Conservation (phyloP, 2,329 filamentous ascomycete species). For the Penicillium capsulatum region DNA sequence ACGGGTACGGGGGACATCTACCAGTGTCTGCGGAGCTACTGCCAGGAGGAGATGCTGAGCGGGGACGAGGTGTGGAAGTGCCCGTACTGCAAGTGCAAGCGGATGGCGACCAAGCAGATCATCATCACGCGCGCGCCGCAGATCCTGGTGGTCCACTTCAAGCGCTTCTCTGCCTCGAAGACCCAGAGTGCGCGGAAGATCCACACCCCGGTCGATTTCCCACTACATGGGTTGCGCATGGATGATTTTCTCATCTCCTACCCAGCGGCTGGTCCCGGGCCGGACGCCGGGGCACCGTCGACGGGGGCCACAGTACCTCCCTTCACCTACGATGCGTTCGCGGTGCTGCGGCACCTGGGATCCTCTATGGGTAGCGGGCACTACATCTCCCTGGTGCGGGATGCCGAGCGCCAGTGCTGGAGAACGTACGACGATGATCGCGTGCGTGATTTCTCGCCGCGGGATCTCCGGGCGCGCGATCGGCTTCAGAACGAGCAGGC, state of each 20-base stretch:
- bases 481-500: conserved; percentile 59
- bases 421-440: conserved; percentile 58
- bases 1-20: conserved; percentile 58
- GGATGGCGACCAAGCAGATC: conserved; percentile 65
- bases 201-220: conserved; percentile 68
- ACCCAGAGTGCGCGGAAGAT: conserved; percentile 62
- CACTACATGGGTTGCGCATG: conserved; percentile 65
- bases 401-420: conserved; percentile 56
- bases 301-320: conserved; percentile 49
- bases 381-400: conserved; percentile 69
- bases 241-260: conserved; percentile 56
- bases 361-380: conserved; percentile 66
- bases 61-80: conserved; percentile 69
- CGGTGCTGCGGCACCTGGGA: conserved; percentile 73
- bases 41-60: conserved; percentile 61
- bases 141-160: conserved; percentile 73
- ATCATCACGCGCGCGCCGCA: conserved; percentile 74
- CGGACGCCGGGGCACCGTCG: conserved; percentile 46
- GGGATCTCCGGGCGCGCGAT: conserved; percentile 45
- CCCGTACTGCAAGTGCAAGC: conserved; percentile 65
- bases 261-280: conserved; percentile 27
- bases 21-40: conserved; percentile 67
- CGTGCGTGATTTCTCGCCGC: conserved; percentile 55
- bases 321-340: conserved; percentile 80
- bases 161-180: conserved; percentile 60